Conservation (phyloP, 139 green algal species). For the Mychonastes homosphaera region DNA sequence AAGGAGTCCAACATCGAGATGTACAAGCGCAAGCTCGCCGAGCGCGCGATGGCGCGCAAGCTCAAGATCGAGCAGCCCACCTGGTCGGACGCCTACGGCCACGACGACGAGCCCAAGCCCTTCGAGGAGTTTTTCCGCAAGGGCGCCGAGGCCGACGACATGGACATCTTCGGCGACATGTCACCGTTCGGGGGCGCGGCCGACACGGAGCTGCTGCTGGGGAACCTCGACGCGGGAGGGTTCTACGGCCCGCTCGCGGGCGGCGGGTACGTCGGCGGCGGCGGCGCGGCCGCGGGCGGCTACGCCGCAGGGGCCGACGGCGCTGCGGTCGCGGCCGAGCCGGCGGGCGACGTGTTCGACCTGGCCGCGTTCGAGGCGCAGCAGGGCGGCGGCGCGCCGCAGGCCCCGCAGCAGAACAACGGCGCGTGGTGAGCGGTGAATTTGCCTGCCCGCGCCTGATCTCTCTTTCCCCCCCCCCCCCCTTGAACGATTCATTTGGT, state of each 20-base stretch:
- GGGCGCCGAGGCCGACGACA: slow-evolving; percentile 6
- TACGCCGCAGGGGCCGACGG: background rate
- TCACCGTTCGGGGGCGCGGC: background rate
- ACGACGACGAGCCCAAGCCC: slow-evolving; percentile 14
- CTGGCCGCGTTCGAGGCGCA: background rate
- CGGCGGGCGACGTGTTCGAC: background rate
- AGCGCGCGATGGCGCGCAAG: slow-evolving; percentile 36
- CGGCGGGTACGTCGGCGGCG: background rate
- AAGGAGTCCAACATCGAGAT: slow-evolving; percentile 46
- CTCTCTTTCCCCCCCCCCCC: no score
- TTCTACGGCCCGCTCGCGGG: background rate
- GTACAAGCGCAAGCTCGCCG: slow-evolving; percentile 35
- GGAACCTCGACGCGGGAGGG: background rate
- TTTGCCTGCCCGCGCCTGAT: no score
- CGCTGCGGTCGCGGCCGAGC: background rate
- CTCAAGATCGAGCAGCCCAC: slow-evolving; percentile 28
- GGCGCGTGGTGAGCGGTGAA: no score
- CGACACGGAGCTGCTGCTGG: background rate
- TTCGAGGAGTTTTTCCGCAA: slow-evolving; percentile 33
- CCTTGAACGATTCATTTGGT: no score
- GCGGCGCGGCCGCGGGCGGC: background rate
- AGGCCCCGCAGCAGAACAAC: background rate
- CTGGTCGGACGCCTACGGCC: slow-evolving; percentile 28
- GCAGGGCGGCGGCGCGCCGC: background rate
- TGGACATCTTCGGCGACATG: slow-evolving; percentile 2